Evolutionary conservation across 164 flowering plant species (phyloP), one percentile per base, ranked within the genome.

Genomic region (Paratinospora sagittata): DNA sequence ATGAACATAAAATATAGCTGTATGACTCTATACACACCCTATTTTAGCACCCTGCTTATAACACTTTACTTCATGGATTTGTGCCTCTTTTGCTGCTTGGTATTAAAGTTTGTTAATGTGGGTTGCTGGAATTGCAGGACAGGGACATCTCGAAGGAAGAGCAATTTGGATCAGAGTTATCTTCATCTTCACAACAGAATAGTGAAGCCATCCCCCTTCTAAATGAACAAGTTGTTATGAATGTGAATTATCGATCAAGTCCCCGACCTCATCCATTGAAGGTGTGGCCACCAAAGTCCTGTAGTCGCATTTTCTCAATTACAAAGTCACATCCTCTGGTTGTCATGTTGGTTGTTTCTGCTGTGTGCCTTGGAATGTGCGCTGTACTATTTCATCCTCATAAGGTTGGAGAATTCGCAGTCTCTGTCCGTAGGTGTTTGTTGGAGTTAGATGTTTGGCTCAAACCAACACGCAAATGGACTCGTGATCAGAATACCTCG

Each of bases 361-460:
- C 81, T 30, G 68, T 90, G 45, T 69, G 71, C 58, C 33, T 69
- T 57, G 71, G 71, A 30, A 7, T 89, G 11, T 91, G 96, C 78
- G 84, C 85, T 1, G 81, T 83, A 43, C 34, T 87, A 16, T 61
- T 87, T 76, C 96, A 91, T 72, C 96, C 97, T 47, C 78, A 80
- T 33, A 79, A 81, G 76, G 87, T 83, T 65, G 75, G 82, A 27
- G 78, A 83, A 66, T 75, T 93, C 63, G 88, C 89, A 11, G 80
- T 85, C n/a, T 68, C 92, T 6, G 74, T 90, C 0, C 84, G 87
- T n/a, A 82, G 88, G 65, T 85, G 93, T 73, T 68, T 90, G 75
- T 84, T 81, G 55, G 76, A 83, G 63, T 1, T 39, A 11, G 43
- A 39, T 4, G 43, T 4, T 52, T 52, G 58, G 9, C 65, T 58